These are phyloP conservation scores for Saccharum hybrid DNA, from an alignment of 202 grass and related monocot species.

Conservation along the genomic window DNA sequence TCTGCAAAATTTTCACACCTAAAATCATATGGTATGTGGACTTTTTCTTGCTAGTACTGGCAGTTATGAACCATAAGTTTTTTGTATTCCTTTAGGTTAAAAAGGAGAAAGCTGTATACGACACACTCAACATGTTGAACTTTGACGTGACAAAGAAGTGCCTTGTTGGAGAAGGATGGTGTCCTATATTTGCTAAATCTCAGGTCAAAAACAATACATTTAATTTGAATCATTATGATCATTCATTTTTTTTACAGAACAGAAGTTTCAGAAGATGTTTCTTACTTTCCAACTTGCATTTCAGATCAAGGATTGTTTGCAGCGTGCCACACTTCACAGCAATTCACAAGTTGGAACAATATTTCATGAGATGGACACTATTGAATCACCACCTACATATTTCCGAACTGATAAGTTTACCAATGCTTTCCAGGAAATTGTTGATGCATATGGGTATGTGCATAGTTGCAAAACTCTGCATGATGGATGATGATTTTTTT, in stretches of 20 bases:
- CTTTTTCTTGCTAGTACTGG: background rate
- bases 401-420: slow-evolving; percentile 96
- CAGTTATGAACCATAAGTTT: slow-evolving; percentile 20
- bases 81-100: slow-evolving; percentile 68
- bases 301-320: slow-evolving; percentile 91
- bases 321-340: slow-evolving; percentile 83
- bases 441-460: slow-evolving; percentile 98
- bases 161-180: slow-evolving; percentile 99
- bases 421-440: slow-evolving; percentile 95
- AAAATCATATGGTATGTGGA: background rate
- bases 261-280: slow-evolving; percentile 27
- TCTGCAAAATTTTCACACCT: slow-evolving; percentile 11
- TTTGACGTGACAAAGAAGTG: slow-evolving; percentile 99
- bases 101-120: slow-evolving; percentile 99
- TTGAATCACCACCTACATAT: slow-evolving; percentile 90
- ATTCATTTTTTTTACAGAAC: slow-evolving; percentile 7
- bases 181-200: slow-evolving; percentile 92
- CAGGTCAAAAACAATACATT: slow-evolving; percentile 65
- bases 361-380: slow-evolving; percentile 97
- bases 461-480: slow-evolving; percentile 19
- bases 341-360: slow-evolving; percentile 98
- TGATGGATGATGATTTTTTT: slow-evolving; percentile 39
- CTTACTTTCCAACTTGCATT: slow-evolving; percentile 48
- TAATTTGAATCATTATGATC: slow-evolving; percentile 9
- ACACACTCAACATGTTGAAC: slow-evolving; percentile 95